Percentiles rank a stretch among this genome's conserved stretches.
phyloP scores from a whole-genome alignment of 176 grass and related monocot species.

The Otatea glauca region DNA sequence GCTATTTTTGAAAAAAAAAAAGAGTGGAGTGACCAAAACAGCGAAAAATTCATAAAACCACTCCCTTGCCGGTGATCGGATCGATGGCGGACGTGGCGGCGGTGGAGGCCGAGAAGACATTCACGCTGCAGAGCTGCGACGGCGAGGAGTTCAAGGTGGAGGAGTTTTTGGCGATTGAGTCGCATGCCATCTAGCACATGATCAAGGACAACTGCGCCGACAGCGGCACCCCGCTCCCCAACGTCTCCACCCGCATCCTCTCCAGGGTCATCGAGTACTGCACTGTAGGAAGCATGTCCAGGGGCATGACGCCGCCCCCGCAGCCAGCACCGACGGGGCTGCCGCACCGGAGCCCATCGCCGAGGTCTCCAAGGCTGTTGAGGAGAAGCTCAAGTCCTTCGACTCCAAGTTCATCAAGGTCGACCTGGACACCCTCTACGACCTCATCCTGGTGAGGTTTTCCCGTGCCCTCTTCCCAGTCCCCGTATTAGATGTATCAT shows the following conservation, averaged over 20 bases:
- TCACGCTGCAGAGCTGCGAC: conserved; percentile 48
- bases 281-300: conserved; percentile 61
- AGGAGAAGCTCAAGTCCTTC: conserved; percentile 46
- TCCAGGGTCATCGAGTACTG: conserved; percentile 60
- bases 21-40: no score
- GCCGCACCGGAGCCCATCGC: background rate
- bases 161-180: conserved; percentile 52
- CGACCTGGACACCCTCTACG: no score
- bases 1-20: no score
- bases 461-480: no score
- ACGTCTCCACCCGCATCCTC: conserved; percentile 58
- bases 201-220: conserved; percentile 57
- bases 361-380: background rate
- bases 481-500: background rate
- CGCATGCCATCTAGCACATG: conserved; percentile 59
- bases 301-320: background rate
- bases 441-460: conserved; percentile 46
- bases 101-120: conserved; percentile 20
- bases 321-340: background rate
- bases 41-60: no score
- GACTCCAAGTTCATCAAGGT: conserved; percentile 25
- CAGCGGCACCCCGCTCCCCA: conserved; percentile 58
- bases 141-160: conserved; percentile 51
- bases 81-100: conserved; percentile 25
- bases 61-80: conserved; percentile 5